These are phyloP conservation scores for Leccinum subatratum DNA, from an alignment of 1,284 basidiomycete genomes.

Conservation along the genomic window DNA sequence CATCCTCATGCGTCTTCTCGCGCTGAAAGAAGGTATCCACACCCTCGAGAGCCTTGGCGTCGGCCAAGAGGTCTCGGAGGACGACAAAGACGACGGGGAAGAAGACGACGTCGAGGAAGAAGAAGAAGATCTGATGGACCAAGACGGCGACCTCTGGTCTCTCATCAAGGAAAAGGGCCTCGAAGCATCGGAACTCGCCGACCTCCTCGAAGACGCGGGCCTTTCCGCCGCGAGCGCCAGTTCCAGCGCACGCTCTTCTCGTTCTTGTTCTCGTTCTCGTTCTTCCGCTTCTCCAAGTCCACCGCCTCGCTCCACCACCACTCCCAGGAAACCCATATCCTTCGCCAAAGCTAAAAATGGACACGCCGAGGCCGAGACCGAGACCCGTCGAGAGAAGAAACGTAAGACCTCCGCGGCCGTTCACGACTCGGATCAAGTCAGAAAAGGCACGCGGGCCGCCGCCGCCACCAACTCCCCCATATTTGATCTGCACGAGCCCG, in stretches of 20 bases:
- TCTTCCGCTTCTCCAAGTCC: constrained; percentile 1
- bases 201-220: constrained; percentile 51
- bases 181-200: constrained; percentile 52
- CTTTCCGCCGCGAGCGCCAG: not conserved
- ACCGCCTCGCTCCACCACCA: constrained; percentile 8
- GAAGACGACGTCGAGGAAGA: constrained; percentile 11
- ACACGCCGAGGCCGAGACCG: constrained; percentile 4
- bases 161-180: constrained; percentile 32
- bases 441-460: constrained; percentile 34
- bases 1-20: constrained; percentile 76
- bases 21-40: constrained; percentile 78
- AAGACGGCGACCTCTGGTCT: constrained; percentile 30
- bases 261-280: not conserved
- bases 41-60: constrained; percentile 72
- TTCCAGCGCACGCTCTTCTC: constrained; percentile 6
- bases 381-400: constrained; percentile 38
- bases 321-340: constrained; percentile 16
- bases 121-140: constrained; percentile 28
- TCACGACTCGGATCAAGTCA: constrained; percentile 10
- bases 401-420: constrained; percentile 33
- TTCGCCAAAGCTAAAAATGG: constrained; percentile 11
- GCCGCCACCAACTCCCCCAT: not conserved
- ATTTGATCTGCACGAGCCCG: constrained; percentile 73
- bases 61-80: constrained; percentile 60
- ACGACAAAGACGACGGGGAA: constrained; percentile 30